phyloP scores from a whole-genome alignment of 2,329 filamentous ascomycete genomes.

The Metarhizium rileyi region DNA sequence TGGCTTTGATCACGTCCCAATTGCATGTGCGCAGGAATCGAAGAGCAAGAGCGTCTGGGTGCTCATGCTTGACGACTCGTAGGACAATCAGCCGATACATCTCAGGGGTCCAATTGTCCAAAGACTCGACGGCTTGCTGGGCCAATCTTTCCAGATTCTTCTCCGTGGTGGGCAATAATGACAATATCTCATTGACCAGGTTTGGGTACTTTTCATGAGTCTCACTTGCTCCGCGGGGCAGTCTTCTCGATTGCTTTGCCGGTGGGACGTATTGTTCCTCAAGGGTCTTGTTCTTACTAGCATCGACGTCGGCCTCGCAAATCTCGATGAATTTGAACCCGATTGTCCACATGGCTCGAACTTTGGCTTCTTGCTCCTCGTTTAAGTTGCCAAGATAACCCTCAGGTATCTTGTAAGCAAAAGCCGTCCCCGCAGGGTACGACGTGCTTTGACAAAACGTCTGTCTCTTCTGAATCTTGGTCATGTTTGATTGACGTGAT shows the following conservation, averaged over 20 bases:
- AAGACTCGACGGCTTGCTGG: constrained; percentile 67
- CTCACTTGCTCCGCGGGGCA: constrained; percentile 60
- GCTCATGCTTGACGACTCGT: constrained; percentile 83
- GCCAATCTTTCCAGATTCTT: constrained; percentile 84
- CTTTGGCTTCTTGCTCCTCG: constrained; percentile 67
- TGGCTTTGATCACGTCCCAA: constrained; percentile 81
- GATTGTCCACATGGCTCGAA: constrained; percentile 71
- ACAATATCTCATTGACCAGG: constrained; percentile 21
- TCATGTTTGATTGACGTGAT: background rate
- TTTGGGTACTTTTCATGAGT: constrained; percentile 37
- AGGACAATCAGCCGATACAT: constrained; percentile 68
- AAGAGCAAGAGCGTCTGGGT: constrained; percentile 70
- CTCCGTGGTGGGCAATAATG: constrained; percentile 34
- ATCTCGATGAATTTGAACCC: constrained; percentile 65
- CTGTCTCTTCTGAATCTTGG: constrained; percentile 2
- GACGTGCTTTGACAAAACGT: background rate
- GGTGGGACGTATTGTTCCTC: constrained; percentile 23
- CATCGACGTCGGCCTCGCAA: constrained; percentile 11
- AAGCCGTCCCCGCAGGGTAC: background rate
- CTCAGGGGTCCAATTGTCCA: constrained; percentile 64
- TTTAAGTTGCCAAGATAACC: constrained; percentile 56
- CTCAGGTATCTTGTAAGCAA: background rate
- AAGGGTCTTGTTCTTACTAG: constrained; percentile 15
- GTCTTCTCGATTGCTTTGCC: constrained; percentile 18
- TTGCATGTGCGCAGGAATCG: constrained; percentile 72